Conservation (phyloP, 352 stramenopile genomes). For the Pythium rhizo-oryzae region DNA sequence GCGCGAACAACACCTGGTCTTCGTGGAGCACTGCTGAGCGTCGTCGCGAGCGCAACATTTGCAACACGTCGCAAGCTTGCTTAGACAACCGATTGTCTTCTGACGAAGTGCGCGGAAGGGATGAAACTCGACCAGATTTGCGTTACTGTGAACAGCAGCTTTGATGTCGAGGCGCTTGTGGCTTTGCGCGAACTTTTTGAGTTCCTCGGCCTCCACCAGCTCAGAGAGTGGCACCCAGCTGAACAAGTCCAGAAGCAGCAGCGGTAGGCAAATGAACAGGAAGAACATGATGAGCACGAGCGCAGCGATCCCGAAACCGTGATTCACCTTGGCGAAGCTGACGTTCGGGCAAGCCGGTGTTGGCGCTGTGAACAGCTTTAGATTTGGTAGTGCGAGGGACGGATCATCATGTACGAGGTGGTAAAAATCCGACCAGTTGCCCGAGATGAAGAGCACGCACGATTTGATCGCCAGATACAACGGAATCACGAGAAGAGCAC, state of each 20-base stretch:
- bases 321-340: constrained; percentile 38
- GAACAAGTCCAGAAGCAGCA: constrained; percentile 61
- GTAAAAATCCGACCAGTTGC: constrained; percentile 43
- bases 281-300: constrained; percentile 47
- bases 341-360: constrained; percentile 25
- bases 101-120: constrained; percentile 9
- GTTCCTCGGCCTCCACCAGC: constrained; percentile 34
- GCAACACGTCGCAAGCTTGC: constrained; percentile 3
- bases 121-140: constrained; percentile 42
- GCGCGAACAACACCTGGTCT: background rate
- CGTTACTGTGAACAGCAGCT: constrained; percentile 56
- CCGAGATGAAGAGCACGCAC: constrained; percentile 58
- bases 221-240: constrained; percentile 58
- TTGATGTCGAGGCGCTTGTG: constrained; percentile 41
- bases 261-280: constrained; percentile 54
- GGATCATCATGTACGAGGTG: constrained; percentile 22
- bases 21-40: background rate
- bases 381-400: constrained; percentile 9
- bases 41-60: background rate
- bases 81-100: constrained; percentile 1
- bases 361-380: constrained; percentile 29
- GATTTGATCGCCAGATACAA: constrained; percentile 62
- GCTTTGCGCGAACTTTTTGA: constrained; percentile 36
- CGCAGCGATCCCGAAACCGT: constrained; percentile 40
- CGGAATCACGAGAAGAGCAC: constrained; percentile 51